These are phyloP conservation scores for Escallonia rubra DNA, from an alignment of 129 eudicot genomes.

Conservation along the genomic window DNA sequence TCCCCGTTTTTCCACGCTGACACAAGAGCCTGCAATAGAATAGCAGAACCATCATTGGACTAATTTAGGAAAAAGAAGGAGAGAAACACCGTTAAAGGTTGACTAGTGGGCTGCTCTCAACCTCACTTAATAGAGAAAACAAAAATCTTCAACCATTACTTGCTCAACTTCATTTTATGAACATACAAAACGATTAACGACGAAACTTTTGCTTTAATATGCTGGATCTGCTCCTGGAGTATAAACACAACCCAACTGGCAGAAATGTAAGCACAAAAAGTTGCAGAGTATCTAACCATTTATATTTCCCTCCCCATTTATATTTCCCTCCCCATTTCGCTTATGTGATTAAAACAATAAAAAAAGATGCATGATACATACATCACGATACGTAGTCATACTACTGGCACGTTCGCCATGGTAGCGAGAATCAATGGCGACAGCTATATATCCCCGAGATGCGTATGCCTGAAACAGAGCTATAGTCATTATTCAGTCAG, in stretches of 20 bases:
- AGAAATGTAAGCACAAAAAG: no score
- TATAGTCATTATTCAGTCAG: constrained; percentile 22
- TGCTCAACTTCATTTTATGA: neutral
- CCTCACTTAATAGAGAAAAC: neutral
- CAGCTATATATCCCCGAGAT: constrained; percentile 83
- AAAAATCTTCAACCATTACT: neutral
- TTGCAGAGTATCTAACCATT: no score
- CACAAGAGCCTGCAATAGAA: constrained; percentile 72
- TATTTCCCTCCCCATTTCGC: no score
- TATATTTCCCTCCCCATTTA: no score
- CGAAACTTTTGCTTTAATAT: neutral
- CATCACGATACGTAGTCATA: constrained; percentile 80
- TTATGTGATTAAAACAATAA: no score
- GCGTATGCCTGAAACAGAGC: constrained; percentile 75
- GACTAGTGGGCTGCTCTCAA: neutral
- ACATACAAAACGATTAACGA: neutral
- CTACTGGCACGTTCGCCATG: constrained; percentile 97
- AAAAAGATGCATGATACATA: constrained; percentile 15
- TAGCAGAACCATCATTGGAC: constrained; percentile 1
- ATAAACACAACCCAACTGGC: no score
- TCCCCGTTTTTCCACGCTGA: constrained; percentile 88
- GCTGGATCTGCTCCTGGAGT: no score
- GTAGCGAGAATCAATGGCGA: constrained; percentile 92
- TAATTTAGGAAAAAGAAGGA: neutral
- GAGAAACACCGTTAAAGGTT: neutral